A percentile compares a stretch with the other conserved stretches of the same genome.
These are phyloP conservation scores for Wolfiporia cocos DNA, from an alignment of 1,284 basidiomycete species.

Conservation along the genomic window DNA sequence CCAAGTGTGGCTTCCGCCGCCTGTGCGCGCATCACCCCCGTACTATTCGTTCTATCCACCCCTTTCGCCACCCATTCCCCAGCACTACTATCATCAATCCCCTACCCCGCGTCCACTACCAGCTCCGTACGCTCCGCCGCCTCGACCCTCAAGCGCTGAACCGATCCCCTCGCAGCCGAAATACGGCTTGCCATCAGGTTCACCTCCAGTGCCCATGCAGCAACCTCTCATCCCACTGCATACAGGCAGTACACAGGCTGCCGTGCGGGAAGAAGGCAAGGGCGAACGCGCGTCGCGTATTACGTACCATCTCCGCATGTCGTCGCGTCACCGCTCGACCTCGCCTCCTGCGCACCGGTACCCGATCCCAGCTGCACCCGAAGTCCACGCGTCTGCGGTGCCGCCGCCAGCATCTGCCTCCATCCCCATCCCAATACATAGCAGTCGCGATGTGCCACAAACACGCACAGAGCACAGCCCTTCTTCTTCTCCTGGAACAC, in stretches of 20 bases:
- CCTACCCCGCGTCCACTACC: constrained; percentile 18
- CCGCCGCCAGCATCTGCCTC: constrained; percentile 7
- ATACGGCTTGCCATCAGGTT: constrained; percentile 17
- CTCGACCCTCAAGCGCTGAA: constrained; percentile 34
- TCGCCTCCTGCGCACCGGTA: constrained; percentile 46
- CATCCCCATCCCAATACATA: background rate
- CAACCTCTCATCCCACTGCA: constrained; percentile 19
- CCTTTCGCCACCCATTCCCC: constrained; percentile 13
- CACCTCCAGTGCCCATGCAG: constrained; percentile 16
- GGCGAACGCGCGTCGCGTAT: constrained; percentile 54
- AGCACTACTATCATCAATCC: constrained; percentile 27
- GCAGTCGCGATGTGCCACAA: background rate
- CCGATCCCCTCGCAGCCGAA: constrained; percentile 23
- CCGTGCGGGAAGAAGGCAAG: constrained; percentile 50
- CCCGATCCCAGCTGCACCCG: constrained; percentile 17
- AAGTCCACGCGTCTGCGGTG: constrained; percentile 3
- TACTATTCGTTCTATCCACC: constrained; percentile 13
- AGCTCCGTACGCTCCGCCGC: constrained; percentile 20
- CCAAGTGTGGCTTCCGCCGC: constrained; percentile 44
- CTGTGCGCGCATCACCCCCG: constrained; percentile 15
- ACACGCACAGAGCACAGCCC: constrained; percentile 4
- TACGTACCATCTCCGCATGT: constrained; percentile 49
- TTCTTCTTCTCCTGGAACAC: constrained; percentile 15
- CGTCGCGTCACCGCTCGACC: constrained; percentile 51
- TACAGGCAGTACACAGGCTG: constrained; percentile 8